Evolutionary conservation across 2,329 filamentous ascomycete genomes (phyloP).

Genomic region (Alternaria arborescens): DNA sequence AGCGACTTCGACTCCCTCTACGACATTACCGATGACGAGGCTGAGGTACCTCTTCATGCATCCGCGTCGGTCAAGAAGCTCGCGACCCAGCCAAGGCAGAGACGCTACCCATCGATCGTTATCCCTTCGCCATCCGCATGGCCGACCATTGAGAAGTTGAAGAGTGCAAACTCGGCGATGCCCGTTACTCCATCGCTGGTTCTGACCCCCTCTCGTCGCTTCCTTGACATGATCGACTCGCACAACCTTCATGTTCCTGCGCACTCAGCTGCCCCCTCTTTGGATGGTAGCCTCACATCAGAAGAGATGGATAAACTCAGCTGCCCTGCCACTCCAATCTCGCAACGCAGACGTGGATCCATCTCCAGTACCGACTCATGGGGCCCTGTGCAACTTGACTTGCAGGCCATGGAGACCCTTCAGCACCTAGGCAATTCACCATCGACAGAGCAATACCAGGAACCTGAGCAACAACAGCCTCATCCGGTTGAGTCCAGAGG

Average conservation of each 20-base stretch:
- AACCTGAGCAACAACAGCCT: conserved; percentile 33
- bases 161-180: conserved; percentile 64
- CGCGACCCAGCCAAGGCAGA: conserved; percentile 48
- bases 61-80: conserved; percentile 61
- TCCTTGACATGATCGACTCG: conserved; percentile 73
- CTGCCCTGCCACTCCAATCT: conserved; percentile 82
- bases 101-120: conserved; percentile 65
- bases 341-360: conserved; percentile 48
- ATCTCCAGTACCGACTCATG: conserved; percentile 68
- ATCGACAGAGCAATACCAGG: conserved; percentile 30
- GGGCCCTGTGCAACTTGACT: conserved; percentile 71
- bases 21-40: conserved; percentile 81
- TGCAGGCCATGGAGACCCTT: conserved; percentile 80
- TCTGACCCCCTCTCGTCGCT: conserved; percentile 78
- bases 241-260: conserved; percentile 71
- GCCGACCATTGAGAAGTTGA: conserved; percentile 65
- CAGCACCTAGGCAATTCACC: conserved; percentile 67
- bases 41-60: conserved; percentile 61
- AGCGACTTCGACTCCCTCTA: conserved; percentile 89
- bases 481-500: conserved; percentile 58
- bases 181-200: conserved; percentile 58
- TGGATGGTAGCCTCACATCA: conserved; percentile 87
- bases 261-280: conserved; percentile 81
- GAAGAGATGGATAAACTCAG: conserved; percentile 86
- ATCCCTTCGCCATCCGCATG: conserved; percentile 67